phyloP scores from a whole-genome alignment of 1,284 basidiomycete species.

The Ustilago loliicola region DNA sequence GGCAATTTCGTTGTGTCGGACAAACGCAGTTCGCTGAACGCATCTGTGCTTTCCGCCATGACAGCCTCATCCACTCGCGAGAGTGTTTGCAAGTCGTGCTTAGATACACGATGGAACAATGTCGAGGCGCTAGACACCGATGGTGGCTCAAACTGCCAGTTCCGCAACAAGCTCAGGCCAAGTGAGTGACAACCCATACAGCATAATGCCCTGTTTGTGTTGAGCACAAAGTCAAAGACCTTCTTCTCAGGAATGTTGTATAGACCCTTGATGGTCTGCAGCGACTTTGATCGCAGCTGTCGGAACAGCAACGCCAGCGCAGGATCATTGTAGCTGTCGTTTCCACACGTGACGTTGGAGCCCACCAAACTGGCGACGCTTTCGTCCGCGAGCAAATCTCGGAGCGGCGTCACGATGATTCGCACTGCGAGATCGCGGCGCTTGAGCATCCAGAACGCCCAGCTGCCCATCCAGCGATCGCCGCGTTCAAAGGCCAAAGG shows the following conservation, averaged over 20 bases:
- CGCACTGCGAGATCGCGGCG: slow-evolving; percentile 86
- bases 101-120: slow-evolving; percentile 38
- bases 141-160: slow-evolving; percentile 90
- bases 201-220: slow-evolving; percentile 89
- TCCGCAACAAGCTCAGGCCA: slow-evolving; percentile 84
- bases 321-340: slow-evolving; percentile 90
- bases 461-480: slow-evolving; percentile 94
- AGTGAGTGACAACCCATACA: slow-evolving; percentile 95
- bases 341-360: slow-evolving; percentile 75
- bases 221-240: slow-evolving; percentile 93
- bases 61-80: slow-evolving; percentile 38
- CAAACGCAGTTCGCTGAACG: slow-evolving; percentile 24
- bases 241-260: slow-evolving; percentile 86
- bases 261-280: slow-evolving; percentile 90
- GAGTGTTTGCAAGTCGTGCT: slow-evolving; percentile 43
- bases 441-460: slow-evolving; percentile 93
- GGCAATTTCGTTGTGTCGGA: background rate
- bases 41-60: slow-evolving; percentile 22
- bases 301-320: slow-evolving; percentile 88
- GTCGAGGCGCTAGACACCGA: slow-evolving; percentile 68
- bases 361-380: slow-evolving; percentile 28
- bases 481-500: slow-evolving; percentile 86
- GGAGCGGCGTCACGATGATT: slow-evolving; percentile 75
- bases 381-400: slow-evolving; percentile 38
- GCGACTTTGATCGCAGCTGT: slow-evolving; percentile 86